Evolutionary conservation across 2,329 filamentous ascomycete species (phyloP).

Genomic region (Metarhizium sp.): DNA sequence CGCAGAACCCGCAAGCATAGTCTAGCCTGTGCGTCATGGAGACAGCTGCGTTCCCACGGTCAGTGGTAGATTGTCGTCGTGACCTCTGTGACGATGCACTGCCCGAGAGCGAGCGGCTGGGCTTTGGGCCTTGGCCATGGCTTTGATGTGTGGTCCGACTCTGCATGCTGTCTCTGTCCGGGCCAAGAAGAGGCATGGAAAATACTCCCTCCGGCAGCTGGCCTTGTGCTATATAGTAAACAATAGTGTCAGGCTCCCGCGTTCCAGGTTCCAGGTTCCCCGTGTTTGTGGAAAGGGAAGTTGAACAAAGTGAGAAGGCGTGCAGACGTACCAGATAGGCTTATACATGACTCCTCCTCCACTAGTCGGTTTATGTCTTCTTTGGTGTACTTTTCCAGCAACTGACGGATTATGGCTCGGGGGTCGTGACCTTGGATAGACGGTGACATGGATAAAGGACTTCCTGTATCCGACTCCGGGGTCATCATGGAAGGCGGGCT

Average conservation of each 20-base stretch:
- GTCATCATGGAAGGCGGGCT: constrained; percentile 10
- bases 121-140: background rate
- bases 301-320: background rate
- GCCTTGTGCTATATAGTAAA: background rate
- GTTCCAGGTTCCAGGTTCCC: background rate
- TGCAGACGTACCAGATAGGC: background rate
- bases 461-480: constrained; percentile 10
- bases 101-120: background rate
- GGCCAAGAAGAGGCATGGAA: background rate
- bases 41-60: background rate
- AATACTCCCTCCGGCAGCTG: background rate
- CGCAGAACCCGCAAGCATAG: constrained; percentile 21
- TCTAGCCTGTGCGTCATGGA: constrained; percentile 14
- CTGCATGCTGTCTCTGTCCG: background rate
- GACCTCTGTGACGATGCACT: background rate
- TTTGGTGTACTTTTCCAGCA: constrained; percentile 7
- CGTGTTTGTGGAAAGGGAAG: no score
- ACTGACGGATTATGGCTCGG: constrained; percentile 6
- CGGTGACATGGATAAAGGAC: constrained; percentile 5
- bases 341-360: constrained; percentile 7
- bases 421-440: constrained; percentile 1
- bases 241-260: background rate
- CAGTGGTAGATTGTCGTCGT: background rate
- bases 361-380: constrained; percentile 8
- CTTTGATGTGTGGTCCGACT: background rate